Base-by-base conservation (phyloP, 768 basidiomycete genomes). In the Leucocoprinus sp. region DNA sequence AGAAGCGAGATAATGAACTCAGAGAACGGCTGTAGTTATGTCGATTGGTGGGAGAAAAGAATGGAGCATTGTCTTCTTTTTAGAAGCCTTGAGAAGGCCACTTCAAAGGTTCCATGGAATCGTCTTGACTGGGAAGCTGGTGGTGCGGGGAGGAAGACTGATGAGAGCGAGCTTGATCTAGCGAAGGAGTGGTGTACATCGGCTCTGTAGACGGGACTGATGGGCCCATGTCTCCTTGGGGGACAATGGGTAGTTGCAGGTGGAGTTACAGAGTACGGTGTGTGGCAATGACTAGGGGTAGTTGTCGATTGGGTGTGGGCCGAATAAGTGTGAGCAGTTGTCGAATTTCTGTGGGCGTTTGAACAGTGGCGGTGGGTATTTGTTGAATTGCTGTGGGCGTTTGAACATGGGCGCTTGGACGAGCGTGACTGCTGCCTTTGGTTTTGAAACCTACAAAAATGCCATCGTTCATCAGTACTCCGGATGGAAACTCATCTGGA, bases 361-460 rank as follows among this genome's bases (percentile, higher is more conserved):
- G n/a, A n/a, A n/a, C n/a, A n/a, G n/a, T 62, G 31, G 64, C 62
- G 41, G 65, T 62, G 48, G 71, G 64, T 39, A 71, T 69, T 3
- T 78, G 66, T 61, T 85, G 82, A n/a, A n/a, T n/a, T n/a, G n/a
- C n/a, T n/a, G n/a, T n/a, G n/a, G n/a, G n/a, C n/a, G n/a, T n/a
- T n/a, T n/a, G n/a, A n/a, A n/a, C n/a, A n/a, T n/a, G n/a, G n/a
- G 45, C 82, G 77, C 52, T 78, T 80, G 9, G 81, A 83, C 61
- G 87, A 84, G 42, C 84, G 71, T 81, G 83, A 84, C 6, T 84
- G 81, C 58, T 89, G 86, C 45, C 86, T 70, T 64, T 88, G 88
- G 58, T 89, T 89, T 65, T 89, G 86, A 68, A 89, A 89, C 86
- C 86, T 89, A 62, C 52, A 44, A 18, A 18, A 24, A 31, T 50